Evolutionary conservation across 768 basidiomycete species (phyloP).

Genomic region (Fomitopsis serialis): DNA sequence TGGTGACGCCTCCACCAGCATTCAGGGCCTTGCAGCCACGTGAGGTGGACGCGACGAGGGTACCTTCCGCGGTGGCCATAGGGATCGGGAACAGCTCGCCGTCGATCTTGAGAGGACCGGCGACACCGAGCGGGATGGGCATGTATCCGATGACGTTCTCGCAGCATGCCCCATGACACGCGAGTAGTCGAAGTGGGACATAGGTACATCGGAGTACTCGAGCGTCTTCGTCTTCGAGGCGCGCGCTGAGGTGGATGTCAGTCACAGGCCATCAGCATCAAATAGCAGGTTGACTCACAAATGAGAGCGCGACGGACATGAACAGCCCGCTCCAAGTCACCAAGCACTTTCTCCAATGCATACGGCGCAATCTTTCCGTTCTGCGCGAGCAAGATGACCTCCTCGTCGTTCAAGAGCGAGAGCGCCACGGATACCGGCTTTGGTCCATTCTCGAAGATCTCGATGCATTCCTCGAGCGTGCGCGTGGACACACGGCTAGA

Average conservation of each 20-base stretch:
- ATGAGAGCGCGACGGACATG: constrained; percentile 81
- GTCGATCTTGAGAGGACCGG: constrained; percentile 91
- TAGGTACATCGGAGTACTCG: constrained; percentile 79
- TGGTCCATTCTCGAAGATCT: constrained; percentile 73
- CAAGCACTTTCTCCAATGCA: constrained; percentile 92
- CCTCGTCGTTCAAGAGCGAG: constrained; percentile 79
- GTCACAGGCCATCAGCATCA: not conserved
- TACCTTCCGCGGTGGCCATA: constrained; percentile 99
- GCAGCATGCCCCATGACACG: constrained; percentile 96
- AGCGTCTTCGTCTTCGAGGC: constrained; percentile 79
- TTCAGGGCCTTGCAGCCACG: constrained; percentile 98
- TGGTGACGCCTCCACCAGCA: constrained; percentile 90
- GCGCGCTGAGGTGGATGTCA: constrained; percentile 51
- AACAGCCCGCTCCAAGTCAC: constrained; percentile 84
- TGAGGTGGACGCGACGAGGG: constrained; percentile 94
- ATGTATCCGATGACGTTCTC: constrained; percentile 99
- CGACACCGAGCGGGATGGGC: constrained; percentile 92
- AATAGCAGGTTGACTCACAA: constrained; percentile 49
- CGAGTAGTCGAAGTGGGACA: constrained; percentile 86
- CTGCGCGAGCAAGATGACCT: constrained; percentile 82
- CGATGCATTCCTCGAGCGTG: constrained; percentile 70
- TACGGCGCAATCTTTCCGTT: constrained; percentile 94
- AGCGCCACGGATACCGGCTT: constrained; percentile 53
- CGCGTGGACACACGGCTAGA: constrained; percentile 28
- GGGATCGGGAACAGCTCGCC: constrained; percentile 83